A percentile compares a stretch with the other conserved stretches of the same genome.
phyloP scores from a whole-genome alignment of 148 eudicot genomes.

The Chenopodium quinoa region DNA sequence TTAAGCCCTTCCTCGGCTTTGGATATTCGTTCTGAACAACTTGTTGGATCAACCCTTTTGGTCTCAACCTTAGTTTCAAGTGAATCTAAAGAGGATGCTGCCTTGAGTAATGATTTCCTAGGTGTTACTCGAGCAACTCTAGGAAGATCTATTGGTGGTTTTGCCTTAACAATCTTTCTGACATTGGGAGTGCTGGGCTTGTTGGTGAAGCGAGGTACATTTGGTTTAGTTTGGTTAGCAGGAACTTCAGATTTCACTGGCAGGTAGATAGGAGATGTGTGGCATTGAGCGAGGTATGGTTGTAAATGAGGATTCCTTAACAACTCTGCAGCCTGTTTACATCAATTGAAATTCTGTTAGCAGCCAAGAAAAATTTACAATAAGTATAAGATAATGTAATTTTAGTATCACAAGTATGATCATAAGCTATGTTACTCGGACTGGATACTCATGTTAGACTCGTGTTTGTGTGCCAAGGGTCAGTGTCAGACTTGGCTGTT shows the following conservation, averaged over 20 bases:
- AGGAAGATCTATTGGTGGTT: constrained; percentile 8
- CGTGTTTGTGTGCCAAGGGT: too few relatives aligned
- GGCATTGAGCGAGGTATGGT: constrained; percentile 50
- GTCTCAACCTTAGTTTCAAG: constrained; percentile 48
- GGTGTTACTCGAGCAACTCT: constrained; percentile 18
- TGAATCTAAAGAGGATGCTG: constrained; percentile 42
- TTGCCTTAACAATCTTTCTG: constrained; percentile 20
- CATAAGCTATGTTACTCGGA: not conserved
- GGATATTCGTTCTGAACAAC: constrained; percentile 41
- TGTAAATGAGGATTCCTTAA: constrained; percentile 52
- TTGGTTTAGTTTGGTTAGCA: constrained; percentile 18
- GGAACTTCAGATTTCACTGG: constrained; percentile 41
- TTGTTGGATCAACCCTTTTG: constrained; percentile 47
- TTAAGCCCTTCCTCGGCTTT: constrained; percentile 44
- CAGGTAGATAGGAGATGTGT: constrained; percentile 37
- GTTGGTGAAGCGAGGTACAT: not conserved
- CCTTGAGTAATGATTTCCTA: constrained; percentile 25
- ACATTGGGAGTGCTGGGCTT: constrained; percentile 21
- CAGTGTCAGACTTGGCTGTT: too few relatives aligned
- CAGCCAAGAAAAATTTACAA: not conserved
- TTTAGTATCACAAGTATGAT: not conserved
- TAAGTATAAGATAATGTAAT: not conserved
- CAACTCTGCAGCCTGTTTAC: constrained; percentile 45
- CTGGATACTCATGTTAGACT: too few relatives aligned
- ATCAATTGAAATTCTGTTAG: not conserved